These are phyloP conservation scores for Chlorella sp. DNA, from an alignment of 139 green algal genomes.

Conservation along the genomic window DNA sequence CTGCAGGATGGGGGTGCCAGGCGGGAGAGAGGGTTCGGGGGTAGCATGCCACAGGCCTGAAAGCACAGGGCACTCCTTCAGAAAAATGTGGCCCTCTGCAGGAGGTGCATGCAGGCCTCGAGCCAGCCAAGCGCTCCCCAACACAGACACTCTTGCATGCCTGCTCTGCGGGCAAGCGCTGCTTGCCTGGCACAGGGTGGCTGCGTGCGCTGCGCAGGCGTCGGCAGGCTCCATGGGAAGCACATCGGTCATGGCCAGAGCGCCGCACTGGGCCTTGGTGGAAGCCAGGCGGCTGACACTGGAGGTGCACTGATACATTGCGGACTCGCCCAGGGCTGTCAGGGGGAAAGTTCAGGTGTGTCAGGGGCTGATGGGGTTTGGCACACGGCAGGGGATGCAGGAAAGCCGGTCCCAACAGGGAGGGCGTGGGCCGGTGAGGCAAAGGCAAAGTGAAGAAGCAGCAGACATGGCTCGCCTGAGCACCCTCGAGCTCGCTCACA, in stretches of 20 bases:
- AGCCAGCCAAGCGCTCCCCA: neutral
- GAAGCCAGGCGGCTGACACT: neutral
- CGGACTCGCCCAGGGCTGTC: neutral
- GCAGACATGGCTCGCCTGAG: too few species aligned
- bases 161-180: too few species aligned
- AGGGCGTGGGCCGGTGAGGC: neutral
- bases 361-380: too few species aligned
- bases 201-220: neutral
- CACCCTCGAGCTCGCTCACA: neutral
- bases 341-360: neutral
- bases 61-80: too few species aligned
- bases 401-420: neutral
- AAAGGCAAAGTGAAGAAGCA: neutral
- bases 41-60: neutral
- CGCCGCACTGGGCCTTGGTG: neutral
- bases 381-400: neutral
- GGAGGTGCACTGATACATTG: neutral
- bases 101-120: neutral
- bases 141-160: neutral
- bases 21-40: too few species aligned
- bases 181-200: constrained; percentile 4
- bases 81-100: too few species aligned
- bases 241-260: neutral
- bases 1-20: too few species aligned
- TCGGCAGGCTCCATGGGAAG: neutral